phyloP scores from a whole-genome alignment of 139 green algal genomes.

The Trebouxia sp. region DNA sequence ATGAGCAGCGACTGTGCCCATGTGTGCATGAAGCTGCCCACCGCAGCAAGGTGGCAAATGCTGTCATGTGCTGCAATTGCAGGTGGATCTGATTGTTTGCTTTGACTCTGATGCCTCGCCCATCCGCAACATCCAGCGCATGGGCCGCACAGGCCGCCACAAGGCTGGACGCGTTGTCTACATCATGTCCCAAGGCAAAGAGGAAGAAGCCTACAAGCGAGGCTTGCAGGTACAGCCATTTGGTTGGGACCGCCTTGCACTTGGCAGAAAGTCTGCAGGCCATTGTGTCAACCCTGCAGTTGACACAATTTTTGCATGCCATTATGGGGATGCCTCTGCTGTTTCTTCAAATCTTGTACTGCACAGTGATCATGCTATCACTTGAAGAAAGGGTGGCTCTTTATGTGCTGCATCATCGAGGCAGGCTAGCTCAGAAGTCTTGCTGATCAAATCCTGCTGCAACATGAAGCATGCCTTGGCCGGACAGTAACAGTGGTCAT shows the following conservation, averaged over 20 bases:
- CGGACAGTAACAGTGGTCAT: too few relatives aligned
- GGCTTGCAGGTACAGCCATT: constrained; percentile 7
- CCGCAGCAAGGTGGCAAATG: neutral
- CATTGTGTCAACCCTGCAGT: neutral
- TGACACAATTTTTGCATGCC: too few relatives aligned
- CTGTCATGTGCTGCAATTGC: neutral
- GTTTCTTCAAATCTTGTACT: too few relatives aligned
- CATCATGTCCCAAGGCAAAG: constrained; percentile 70
- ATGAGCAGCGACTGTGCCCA: too few relatives aligned
- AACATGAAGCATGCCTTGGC: too few relatives aligned
- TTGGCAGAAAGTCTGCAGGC: neutral
- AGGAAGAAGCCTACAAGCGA: constrained; percentile 66
- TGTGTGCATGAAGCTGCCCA: too few relatives aligned
- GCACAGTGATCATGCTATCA: too few relatives aligned
- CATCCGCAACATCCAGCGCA: constrained; percentile 84
- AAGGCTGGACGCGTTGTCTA: constrained; percentile 84
- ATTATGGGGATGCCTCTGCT: too few relatives aligned
- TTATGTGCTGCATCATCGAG: too few relatives aligned
- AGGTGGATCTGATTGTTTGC: constrained; percentile 95
- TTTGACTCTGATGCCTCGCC: constrained; percentile 81
- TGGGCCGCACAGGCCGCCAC: constrained; percentile 91
- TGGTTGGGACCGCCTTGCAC: neutral
- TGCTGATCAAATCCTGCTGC: too few relatives aligned
- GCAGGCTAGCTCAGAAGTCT: too few relatives aligned
- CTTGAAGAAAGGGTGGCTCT: too few relatives aligned